Evolutionary conservation across 352 stramenopile genomes (phyloP).

Genomic region (Pythium dissimile): DNA sequence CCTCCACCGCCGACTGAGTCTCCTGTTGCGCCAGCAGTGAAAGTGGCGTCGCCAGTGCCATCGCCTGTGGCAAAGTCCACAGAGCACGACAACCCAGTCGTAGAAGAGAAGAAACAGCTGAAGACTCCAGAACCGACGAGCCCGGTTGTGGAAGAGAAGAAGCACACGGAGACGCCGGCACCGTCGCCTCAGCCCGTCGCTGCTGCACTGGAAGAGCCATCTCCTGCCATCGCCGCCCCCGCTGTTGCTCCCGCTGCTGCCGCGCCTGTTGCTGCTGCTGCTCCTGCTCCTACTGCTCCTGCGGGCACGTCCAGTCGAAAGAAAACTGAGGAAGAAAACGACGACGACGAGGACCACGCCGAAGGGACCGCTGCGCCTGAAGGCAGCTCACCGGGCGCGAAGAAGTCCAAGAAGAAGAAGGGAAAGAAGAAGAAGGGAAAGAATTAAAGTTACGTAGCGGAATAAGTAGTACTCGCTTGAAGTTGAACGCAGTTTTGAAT

Average conservation of each 20-base stretch:
- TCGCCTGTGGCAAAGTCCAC: slow-evolving; percentile 17
- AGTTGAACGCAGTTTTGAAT: too few relatives aligned
- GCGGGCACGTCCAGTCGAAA: neutral
- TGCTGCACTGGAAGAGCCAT: slow-evolving; percentile 3
- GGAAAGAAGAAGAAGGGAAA: slow-evolving; percentile 57
- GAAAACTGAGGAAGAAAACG: slow-evolving; percentile 4
- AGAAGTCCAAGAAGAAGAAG: slow-evolving; percentile 61
- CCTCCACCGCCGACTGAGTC: neutral
- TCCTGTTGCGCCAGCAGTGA: neutral
- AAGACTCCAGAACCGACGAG: slow-evolving; percentile 17
- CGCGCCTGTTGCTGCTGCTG: too few relatives aligned
- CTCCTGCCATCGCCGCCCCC: too few relatives aligned
- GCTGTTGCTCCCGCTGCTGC: neutral
- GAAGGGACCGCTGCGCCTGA: slow-evolving; percentile 19
- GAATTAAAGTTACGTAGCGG: slow-evolving; percentile 5
- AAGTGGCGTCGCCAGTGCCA: neutral
- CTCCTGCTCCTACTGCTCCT: too few relatives aligned
- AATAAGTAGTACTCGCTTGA: too few relatives aligned
- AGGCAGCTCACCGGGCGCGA: slow-evolving; percentile 17
- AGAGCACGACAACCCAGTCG: slow-evolving; percentile 22
- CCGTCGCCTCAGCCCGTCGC: slow-evolving; percentile 1
- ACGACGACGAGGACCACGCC: slow-evolving; percentile 2
- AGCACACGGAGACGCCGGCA: slow-evolving; percentile 15
- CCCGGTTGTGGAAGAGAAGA: slow-evolving; percentile 19
- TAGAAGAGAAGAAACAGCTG: slow-evolving; percentile 20